Evolutionary conservation across 768 basidiomycete species (phyloP).

Genomic region (Russula olivacea): DNA sequence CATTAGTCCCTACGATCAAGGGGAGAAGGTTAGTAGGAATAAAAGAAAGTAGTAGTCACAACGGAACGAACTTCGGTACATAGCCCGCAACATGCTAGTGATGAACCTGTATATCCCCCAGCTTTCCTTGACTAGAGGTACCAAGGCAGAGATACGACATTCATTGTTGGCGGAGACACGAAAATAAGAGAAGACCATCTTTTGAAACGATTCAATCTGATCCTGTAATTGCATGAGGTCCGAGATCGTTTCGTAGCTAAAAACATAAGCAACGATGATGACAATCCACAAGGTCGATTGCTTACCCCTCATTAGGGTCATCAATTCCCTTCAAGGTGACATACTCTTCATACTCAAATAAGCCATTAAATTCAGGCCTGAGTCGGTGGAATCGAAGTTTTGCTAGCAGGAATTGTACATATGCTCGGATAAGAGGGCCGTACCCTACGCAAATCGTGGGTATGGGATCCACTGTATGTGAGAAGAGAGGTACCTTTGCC

Average conservation of each 20-base stretch:
- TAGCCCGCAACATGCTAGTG: slow-evolving; percentile 96
- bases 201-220: slow-evolving; percentile 98
- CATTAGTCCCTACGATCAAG: slow-evolving; percentile 68
- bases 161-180: slow-evolving; percentile 89
- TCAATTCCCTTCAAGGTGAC: slow-evolving; percentile 95
- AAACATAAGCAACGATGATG: slow-evolving; percentile 6
- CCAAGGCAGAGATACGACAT: slow-evolving; percentile 91
- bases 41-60: background rate
- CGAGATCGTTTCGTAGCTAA: slow-evolving; percentile 88
- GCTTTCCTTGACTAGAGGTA: slow-evolving; percentile 97
- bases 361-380: slow-evolving; percentile 94
- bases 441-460: slow-evolving; percentile 54
- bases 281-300: slow-evolving; percentile 3
- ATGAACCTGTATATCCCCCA: slow-evolving; percentile 99
- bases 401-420: slow-evolving; percentile 91
- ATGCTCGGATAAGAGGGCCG: slow-evolving; percentile 86
- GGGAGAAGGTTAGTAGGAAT: slow-evolving; percentile 6
- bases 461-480: background rate
- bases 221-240: slow-evolving; percentile 98
- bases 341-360: slow-evolving; percentile 99
- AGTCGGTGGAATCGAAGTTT: slow-evolving; percentile 95
- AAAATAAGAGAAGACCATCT: slow-evolving; percentile 95
- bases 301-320: slow-evolving; percentile 98
- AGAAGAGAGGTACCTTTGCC: slow-evolving; percentile 50
- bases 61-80: slow-evolving; percentile 74